Conservation (phyloP, 2,329 filamentous ascomycete species). For the Bipolaris bicolor region DNA sequence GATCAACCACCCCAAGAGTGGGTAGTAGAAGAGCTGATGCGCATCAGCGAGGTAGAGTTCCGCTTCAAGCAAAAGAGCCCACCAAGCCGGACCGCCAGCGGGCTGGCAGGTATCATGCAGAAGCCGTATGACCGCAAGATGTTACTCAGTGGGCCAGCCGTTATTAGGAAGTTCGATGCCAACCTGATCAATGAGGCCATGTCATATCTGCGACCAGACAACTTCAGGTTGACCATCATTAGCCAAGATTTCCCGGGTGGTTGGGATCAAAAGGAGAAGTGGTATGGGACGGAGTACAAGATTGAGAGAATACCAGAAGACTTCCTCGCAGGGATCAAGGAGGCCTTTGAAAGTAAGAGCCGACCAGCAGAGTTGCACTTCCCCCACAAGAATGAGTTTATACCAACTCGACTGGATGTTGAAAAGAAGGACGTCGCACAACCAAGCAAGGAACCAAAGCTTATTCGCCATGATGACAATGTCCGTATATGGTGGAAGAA, state of each 20-base stretch:
- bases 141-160: slow-evolving; percentile 79
- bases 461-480: slow-evolving; percentile 82
- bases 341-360: slow-evolving; percentile 65
- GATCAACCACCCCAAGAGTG: slow-evolving; percentile 83
- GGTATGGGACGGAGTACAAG: slow-evolving; percentile 96
- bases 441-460: slow-evolving; percentile 73
- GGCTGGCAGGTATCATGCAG: slow-evolving; percentile 87
- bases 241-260: slow-evolving; percentile 82
- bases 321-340: slow-evolving; percentile 72
- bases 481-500: slow-evolving; percentile 97
- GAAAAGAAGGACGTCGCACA: slow-evolving; percentile 89
- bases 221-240: slow-evolving; percentile 83
- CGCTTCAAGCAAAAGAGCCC: slow-evolving; percentile 92
- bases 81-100: slow-evolving; percentile 86
- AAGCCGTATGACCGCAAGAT: slow-evolving; percentile 84
- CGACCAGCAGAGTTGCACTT: slow-evolving; percentile 78
- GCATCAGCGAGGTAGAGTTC: slow-evolving; percentile 91
- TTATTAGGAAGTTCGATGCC: slow-evolving; percentile 80
- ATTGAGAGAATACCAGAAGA: slow-evolving; percentile 78
- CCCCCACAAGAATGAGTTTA: slow-evolving; percentile 93
- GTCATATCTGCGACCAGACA: slow-evolving; percentile 79
- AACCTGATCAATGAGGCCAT: slow-evolving; percentile 76
- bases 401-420: slow-evolving; percentile 89
- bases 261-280: slow-evolving; percentile 90
- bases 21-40: slow-evolving; percentile 92